Conservation (phyloP, 2,329 filamentous ascomycete genomes). For the Beauveria medogensis region DNA sequence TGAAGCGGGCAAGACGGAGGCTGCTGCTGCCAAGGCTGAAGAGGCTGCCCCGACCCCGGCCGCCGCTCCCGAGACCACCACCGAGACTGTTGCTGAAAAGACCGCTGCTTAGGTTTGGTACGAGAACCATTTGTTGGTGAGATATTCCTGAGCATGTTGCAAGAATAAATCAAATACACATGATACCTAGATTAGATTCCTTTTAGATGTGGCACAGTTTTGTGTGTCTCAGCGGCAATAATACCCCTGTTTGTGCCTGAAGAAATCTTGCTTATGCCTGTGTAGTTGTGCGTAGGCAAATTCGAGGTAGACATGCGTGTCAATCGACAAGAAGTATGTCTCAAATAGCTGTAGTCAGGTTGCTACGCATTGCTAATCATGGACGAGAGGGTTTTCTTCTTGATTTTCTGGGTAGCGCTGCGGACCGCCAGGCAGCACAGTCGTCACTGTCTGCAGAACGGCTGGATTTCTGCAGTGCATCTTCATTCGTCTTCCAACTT, state of each 20-base stretch:
- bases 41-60: neutral
- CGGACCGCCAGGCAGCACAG: no score
- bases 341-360: no score
- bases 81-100: constrained; percentile 14
- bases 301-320: no score
- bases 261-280: no score
- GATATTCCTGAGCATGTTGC: neutral
- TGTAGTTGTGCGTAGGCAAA: no score
- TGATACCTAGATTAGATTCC: constrained; percentile 7
- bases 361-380: no score
- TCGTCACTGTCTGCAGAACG: no score
- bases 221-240: constrained; percentile 1
- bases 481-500: no score
- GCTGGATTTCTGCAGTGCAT: no score
- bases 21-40: constrained; percentile 8
- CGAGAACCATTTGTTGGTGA: neutral
- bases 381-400: no score
- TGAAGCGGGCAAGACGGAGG: constrained; percentile 2
- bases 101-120: constrained; percentile 1
- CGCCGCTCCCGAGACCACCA: constrained; percentile 1
- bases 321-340: no score
- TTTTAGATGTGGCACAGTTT: neutral
- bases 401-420: no score
- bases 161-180: neutral
- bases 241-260: neutral